A percentile compares a stretch with the other conserved stretches of the same genome.
Conservation (phyloP, 108 stramenopile genomes). For the Chaetoceros tenuissimus region DNA sequence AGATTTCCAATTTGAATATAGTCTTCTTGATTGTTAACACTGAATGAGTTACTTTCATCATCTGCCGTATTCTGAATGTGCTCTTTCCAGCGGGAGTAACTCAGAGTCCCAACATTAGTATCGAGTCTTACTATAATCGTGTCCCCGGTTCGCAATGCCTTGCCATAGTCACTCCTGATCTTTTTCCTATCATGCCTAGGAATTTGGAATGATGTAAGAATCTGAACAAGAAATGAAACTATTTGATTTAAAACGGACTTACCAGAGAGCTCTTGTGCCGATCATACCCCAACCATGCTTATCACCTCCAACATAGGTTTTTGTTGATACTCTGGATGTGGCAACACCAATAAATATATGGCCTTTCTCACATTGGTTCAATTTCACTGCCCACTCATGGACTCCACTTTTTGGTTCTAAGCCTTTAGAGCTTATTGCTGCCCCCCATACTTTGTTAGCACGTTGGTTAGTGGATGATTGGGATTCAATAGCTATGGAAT, state of each 20-base stretch:
- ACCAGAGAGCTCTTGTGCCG: constrained; percentile 94
- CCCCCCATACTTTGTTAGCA: constrained; percentile 80
- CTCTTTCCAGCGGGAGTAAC: constrained; percentile 75
- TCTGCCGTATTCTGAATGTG: constrained; percentile 22
- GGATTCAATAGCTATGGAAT: constrained; percentile 65
- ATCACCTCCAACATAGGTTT: constrained; percentile 95
- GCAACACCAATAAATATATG: constrained; percentile 96
- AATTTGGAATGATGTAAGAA: neutral
- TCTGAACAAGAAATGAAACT: neutral
- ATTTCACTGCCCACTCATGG: constrained; percentile 70
- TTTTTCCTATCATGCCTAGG: constrained; percentile 46
- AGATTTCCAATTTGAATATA: constrained; percentile 28
- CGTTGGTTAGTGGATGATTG: constrained; percentile 61
- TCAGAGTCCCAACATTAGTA: constrained; percentile 73
- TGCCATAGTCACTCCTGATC: constrained; percentile 71
- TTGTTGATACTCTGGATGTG: constrained; percentile 73
- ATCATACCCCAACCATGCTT: constrained; percentile 96
- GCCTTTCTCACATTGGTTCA: constrained; percentile 87
- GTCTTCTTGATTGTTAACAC: constrained; percentile 17
- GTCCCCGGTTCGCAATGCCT: constrained; percentile 69
- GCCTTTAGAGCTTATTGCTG: constrained; percentile 47
- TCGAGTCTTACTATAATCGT: constrained; percentile 71
- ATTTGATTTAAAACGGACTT: constrained; percentile 67
- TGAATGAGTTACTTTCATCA: constrained; percentile 7
- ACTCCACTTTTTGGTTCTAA: constrained; percentile 69